A percentile compares a stretch with the other conserved stretches of the same genome.
These are phyloP conservation scores for Poteriospumella lacustris DNA, from an alignment of 108 stramenopile species.

Conservation along the genomic window DNA sequence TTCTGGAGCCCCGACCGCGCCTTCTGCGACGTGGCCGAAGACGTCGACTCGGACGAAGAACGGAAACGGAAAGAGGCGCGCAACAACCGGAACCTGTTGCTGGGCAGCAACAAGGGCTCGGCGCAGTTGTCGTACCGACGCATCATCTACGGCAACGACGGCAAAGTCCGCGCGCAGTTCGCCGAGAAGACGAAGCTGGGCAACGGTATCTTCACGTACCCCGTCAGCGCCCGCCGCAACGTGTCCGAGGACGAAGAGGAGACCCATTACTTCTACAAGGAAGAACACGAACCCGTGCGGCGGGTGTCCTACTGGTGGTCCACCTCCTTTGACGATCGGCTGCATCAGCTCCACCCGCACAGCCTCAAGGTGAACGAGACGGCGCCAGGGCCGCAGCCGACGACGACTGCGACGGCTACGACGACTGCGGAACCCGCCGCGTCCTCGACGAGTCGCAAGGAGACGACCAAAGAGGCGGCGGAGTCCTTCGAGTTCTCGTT, in stretches of 20 bases:
- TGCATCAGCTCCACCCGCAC: too few species aligned
- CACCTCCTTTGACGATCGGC: background rate
- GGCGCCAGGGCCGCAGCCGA: too few species aligned
- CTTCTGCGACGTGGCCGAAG: constrained; percentile 43
- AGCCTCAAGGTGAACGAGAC: too few species aligned
- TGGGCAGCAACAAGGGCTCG: constrained; percentile 9
- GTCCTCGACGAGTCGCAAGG: too few species aligned
- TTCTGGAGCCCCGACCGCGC: constrained; percentile 61
- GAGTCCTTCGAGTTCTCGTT: too few species aligned
- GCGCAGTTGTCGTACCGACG: background rate
- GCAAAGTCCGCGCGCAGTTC: constrained; percentile 15
- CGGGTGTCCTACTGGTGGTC: constrained; percentile 17
- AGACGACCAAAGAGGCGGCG: too few species aligned
- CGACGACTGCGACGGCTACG: too few species aligned
- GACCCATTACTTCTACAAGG: too few species aligned
- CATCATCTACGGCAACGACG: constrained; percentile 22
- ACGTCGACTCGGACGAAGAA: constrained; percentile 4
- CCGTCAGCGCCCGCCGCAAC: background rate
- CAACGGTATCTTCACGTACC: constrained; percentile 6
- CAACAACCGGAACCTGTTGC: background rate
- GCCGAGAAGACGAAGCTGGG: background rate
- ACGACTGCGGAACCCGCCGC: too few species aligned
- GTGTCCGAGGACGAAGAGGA: constrained; percentile 1
- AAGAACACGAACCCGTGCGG: background rate
- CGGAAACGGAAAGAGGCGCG: background rate